phyloP scores from a whole-genome alignment of 1,284 basidiomycete species.

The Wallemia hederae region DNA sequence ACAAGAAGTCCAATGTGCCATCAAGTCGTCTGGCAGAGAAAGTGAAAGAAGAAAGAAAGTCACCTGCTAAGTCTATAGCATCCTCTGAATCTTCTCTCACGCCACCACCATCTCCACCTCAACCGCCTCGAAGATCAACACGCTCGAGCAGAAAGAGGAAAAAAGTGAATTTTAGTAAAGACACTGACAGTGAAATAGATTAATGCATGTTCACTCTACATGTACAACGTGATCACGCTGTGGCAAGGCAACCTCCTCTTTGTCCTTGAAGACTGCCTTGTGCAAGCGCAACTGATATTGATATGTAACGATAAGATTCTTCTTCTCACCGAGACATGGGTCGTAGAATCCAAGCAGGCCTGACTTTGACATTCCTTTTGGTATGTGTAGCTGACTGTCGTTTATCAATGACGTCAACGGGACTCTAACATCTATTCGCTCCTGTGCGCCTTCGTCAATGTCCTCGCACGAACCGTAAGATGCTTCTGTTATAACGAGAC shows the following conservation, averaged over 20 bases:
- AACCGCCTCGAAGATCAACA: no score
- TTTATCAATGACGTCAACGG: slow-evolving; percentile 55
- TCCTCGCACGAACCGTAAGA: slow-evolving; percentile 23
- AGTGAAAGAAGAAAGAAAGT: neutral
- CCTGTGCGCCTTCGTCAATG: slow-evolving; percentile 12
- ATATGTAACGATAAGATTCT: slow-evolving; percentile 41
- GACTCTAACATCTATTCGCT: slow-evolving; percentile 42
- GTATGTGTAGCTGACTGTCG: slow-evolving; percentile 46
- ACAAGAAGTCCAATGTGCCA: neutral
- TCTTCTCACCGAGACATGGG: slow-evolving; percentile 33
- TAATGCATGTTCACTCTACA: neutral
- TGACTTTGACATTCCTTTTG: slow-evolving; percentile 34
- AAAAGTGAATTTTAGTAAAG: neutral
- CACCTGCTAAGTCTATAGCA: neutral
- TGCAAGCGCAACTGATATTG: slow-evolving; percentile 42
- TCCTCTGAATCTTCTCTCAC: neutral
- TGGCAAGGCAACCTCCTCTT: neutral
- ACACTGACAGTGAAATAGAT: neutral
- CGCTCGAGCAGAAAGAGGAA: neutral
- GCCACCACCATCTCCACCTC: neutral
- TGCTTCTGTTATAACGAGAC: slow-evolving; percentile 38
- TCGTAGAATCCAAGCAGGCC: slow-evolving; percentile 45
- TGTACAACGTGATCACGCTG: neutral
- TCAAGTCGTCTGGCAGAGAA: neutral
- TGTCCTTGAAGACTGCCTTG: slow-evolving; percentile 41